Base-by-base conservation (phyloP, 1,139 yeast species). In the Kodamaea arcana region DNA sequence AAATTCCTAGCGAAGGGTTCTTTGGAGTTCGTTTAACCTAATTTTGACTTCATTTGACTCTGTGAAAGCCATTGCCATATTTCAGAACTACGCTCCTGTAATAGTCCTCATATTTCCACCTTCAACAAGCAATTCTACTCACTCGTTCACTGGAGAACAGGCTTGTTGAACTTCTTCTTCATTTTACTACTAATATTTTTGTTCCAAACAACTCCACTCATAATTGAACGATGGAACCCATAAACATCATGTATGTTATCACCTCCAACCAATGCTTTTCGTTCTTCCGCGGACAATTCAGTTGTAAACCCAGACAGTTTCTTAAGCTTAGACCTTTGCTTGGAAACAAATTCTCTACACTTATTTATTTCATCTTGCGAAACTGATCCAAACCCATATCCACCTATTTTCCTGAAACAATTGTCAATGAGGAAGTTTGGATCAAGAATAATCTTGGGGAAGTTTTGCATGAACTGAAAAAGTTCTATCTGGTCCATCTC, bases 381-480 rank as follows among this genome's bases (percentile, higher is more conserved):
- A 20, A 87, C 61, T 36, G 80, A 80, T 11, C 86, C 88, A 52
- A 79, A 79, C 4, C 75, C 75, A 41, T 67, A 69, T 1, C 90
- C 86, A 18, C 84, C 79, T 25, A 83, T 71, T 37, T 83, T 78
- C 46, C 81, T 81, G 58, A 82, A 86, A 46, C 95, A 82, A 39
- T 76, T 70, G 45, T 83, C 90, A 50, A 92, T 69, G 33, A 92
- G 64, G 4, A 60, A 57, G 42, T 81, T 77, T 1, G 94, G 88
- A 55, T 90, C 87, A 3, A 84, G 48, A 15, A 87, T 54, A 21
- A 72, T 62, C 47, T 83, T 84, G 4, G 98, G 98, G 29, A 73
- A 76, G 43, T 83, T 80, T 56, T 92, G 98, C 51, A 92, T 75
- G 32, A 80, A 69, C 59, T 90, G 97, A 52, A 90, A 90, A 17